These are phyloP conservation scores for Saxophila tyrrhenica DNA, from an alignment of 495 filamentous ascomycete species.

Conservation along the genomic window DNA sequence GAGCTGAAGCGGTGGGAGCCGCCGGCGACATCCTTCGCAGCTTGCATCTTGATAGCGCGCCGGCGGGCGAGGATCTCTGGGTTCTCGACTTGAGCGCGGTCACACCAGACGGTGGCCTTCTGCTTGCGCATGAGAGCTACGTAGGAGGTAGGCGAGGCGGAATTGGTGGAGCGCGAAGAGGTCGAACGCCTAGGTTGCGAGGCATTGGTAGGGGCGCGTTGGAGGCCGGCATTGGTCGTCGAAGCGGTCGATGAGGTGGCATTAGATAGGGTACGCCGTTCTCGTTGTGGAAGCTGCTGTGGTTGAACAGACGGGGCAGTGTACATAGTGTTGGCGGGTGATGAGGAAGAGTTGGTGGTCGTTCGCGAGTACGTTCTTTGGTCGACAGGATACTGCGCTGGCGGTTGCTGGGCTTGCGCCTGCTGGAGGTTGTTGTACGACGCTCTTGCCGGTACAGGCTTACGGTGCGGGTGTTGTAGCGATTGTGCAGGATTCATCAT, in stretches of 20 bases:
- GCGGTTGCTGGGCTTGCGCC: constrained; percentile 3
- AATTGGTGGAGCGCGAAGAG: constrained; percentile 57
- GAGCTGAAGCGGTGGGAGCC: constrained; percentile 22
- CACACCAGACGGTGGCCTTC: constrained; percentile 98
- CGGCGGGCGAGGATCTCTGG: constrained; percentile 69
- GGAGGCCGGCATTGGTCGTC: constrained; percentile 20
- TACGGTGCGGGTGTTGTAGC: constrained; percentile 7
- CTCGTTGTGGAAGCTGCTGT: constrained; percentile 10
- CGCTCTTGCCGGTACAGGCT: constrained; percentile 4
- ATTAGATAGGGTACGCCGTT: constrained; percentile 33
- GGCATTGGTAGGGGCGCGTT: constrained; percentile 33
- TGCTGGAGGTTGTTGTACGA: not conserved
- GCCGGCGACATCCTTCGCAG: constrained; percentile 67
- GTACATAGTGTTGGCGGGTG: not conserved
- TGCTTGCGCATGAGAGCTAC: constrained; percentile 90
- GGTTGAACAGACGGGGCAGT: not conserved
- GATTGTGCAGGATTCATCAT: constrained; percentile 11
- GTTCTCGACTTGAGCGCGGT: constrained; percentile 87
- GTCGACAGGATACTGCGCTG: not conserved
- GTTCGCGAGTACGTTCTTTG: not conserved
- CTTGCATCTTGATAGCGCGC: constrained; percentile 69
- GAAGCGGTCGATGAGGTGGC: constrained; percentile 34
- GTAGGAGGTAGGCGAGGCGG: constrained; percentile 59
- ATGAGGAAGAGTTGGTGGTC: not conserved
- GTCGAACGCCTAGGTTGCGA: constrained; percentile 56